Percentiles rank a stretch among this genome's conserved stretches.
Conservation (phyloP, 805 yeast species). For the Wickerhamiella spandovensis region DNA sequence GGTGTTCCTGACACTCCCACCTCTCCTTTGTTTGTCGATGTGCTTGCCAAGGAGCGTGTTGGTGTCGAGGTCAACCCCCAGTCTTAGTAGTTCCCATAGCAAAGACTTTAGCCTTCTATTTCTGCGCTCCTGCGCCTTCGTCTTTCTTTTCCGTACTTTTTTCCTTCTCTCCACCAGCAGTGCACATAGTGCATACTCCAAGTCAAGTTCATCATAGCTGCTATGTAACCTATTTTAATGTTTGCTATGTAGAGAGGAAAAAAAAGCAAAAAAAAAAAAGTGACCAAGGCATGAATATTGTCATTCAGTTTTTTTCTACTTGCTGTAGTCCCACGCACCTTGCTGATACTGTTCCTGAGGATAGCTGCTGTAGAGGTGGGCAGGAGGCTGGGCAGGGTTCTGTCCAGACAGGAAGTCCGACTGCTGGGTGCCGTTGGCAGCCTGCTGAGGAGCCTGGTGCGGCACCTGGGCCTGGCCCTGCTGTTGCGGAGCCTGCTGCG, state of each 20-base stretch:
- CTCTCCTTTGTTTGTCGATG: slow-evolving; percentile 30
- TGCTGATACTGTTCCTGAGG: slow-evolving; percentile 18
- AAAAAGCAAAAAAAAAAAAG: neutral
- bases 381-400: slow-evolving; percentile 6
- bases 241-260: neutral
- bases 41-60: slow-evolving; percentile 30
- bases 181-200: neutral
- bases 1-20: slow-evolving; percentile 29
- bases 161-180: neutral
- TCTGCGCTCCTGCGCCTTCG: no score
- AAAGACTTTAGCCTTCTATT: no score
- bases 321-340: slow-evolving; percentile 17
- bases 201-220: neutral
- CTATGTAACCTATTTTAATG: neutral
- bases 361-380: slow-evolving; percentile 12
- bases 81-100: slow-evolving; percentile 8
- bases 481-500: slow-evolving; percentile 22
- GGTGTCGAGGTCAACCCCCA: slow-evolving; percentile 30
- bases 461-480: slow-evolving; percentile 14
- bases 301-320: slow-evolving; percentile 3
- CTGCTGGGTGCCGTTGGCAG: slow-evolving; percentile 7
- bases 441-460: slow-evolving; percentile 13
- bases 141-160: no score
- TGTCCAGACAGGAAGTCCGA: slow-evolving; percentile 16
- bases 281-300: neutral